Percentiles rank a stretch among this genome's conserved stretches.
Evolutionary conservation across 2,329 filamentous ascomycete species (phyloP).

Genomic region (Trichophyton equinum): DNA sequence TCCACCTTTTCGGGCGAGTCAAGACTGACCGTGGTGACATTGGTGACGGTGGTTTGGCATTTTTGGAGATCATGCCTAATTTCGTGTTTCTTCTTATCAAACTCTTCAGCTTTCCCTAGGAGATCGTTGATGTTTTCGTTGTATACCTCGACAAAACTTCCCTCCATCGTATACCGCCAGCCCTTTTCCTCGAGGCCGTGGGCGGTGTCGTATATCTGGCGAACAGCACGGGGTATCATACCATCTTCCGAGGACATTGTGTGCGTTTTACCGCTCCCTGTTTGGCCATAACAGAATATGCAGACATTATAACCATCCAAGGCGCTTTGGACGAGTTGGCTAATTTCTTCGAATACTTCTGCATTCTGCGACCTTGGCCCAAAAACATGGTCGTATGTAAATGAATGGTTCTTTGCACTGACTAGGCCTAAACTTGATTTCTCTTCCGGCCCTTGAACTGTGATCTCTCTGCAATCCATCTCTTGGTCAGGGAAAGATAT

Average conservation of each 20-base stretch:
- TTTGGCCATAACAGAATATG: constrained; percentile 98
- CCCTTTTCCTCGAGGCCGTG: constrained; percentile 75
- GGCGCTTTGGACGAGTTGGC: constrained; percentile 89
- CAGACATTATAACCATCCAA: constrained; percentile 97
- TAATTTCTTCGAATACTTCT: constrained; percentile 91
- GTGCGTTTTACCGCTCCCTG: constrained; percentile 89
- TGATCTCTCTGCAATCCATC: constrained; percentile 77
- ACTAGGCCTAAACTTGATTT: constrained; percentile 66
- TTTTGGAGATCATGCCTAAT: constrained; percentile 74
- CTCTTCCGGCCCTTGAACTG: constrained; percentile 70
- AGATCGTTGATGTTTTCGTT: constrained; percentile 94
- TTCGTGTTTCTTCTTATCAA: constrained; percentile 73
- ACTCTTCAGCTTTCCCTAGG: constrained; percentile 56
- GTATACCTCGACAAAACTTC: constrained; percentile 94
- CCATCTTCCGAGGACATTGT: constrained; percentile 88
- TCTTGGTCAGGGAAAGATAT: constrained; percentile 68
- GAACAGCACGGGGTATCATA: constrained; percentile 87
- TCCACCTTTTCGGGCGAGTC: constrained; percentile 72
- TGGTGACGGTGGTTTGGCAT: constrained; percentile 70
- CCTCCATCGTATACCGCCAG: constrained; percentile 89
- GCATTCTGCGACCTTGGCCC: constrained; percentile 62
- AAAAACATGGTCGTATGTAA: constrained; percentile 90
- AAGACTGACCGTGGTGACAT: constrained; percentile 63
- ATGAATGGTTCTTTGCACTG: constrained; percentile 66
- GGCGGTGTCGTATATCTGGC: constrained; percentile 86